Evolutionary conservation across 306 rosid species (phyloP).

Genomic region (Castanea sativa): DNA sequence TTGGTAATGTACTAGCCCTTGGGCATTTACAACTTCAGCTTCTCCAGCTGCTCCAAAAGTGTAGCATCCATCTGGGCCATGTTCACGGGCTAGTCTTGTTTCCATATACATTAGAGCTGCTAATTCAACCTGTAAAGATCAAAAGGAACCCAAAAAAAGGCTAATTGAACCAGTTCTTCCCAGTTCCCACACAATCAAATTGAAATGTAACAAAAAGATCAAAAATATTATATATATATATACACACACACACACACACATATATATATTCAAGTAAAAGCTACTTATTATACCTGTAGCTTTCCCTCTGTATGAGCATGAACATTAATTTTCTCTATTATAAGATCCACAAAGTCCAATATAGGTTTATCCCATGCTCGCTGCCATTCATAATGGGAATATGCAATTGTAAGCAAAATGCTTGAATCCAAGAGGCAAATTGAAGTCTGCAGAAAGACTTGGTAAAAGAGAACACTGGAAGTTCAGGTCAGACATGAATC

Average conservation of each 20-base stretch:
- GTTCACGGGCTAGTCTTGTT: slow-evolving; percentile 74
- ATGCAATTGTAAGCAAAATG: background rate
- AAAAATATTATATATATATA: background rate
- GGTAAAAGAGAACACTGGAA: too few species aligned
- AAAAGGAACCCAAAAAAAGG: background rate
- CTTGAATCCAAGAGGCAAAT: too few species aligned
- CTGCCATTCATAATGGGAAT: slow-evolving; percentile 31
- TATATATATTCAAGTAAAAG: background rate
- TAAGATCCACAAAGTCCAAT: slow-evolving; percentile 82
- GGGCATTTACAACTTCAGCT: slow-evolving; percentile 89
- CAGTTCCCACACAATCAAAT: slow-evolving; percentile 4
- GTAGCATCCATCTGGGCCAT: slow-evolving; percentile 63
- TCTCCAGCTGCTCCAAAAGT: slow-evolving; percentile 78
- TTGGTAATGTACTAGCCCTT: slow-evolving; percentile 51
- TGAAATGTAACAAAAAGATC: background rate
- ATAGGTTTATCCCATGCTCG: slow-evolving; percentile 70
- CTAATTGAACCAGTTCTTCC: slow-evolving; percentile 2
- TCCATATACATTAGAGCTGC: slow-evolving; percentile 84
- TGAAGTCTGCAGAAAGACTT: too few species aligned
- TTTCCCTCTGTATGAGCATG: slow-evolving; percentile 88
- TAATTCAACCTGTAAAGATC: slow-evolving; percentile 70
- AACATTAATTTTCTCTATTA: slow-evolving; percentile 91
- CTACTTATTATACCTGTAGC: slow-evolving; percentile 54
- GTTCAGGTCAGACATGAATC: too few species aligned
- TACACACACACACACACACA: too few species aligned